These are phyloP conservation scores for Fraxinus latifolia DNA, from an alignment of 305 asterid genomes.

Conservation along the genomic window DNA sequence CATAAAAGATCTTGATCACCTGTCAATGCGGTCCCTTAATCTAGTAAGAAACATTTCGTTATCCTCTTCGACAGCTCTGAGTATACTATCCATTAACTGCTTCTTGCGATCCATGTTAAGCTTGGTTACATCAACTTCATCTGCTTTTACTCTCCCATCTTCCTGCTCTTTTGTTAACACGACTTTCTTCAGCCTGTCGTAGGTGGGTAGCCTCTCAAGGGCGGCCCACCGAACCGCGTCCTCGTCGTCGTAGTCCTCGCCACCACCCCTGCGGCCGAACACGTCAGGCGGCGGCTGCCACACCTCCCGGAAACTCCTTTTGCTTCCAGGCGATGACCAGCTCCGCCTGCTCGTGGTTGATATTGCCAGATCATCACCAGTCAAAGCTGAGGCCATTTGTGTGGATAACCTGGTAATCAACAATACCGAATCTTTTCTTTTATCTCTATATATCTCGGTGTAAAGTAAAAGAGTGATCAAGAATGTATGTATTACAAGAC, in stretches of 20 bases:
- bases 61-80: constrained; percentile 28
- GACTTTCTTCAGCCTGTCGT: constrained; percentile 23
- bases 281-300: constrained; percentile 31
- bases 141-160: constrained; percentile 26
- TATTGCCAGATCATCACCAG: constrained; percentile 26
- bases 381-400: constrained; percentile 25
- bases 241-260: constrained; percentile 26
- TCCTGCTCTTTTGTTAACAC: constrained; percentile 29
- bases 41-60: constrained; percentile 32
- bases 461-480: not conserved
- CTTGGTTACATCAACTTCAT: constrained; percentile 24
- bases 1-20: constrained; percentile 16
- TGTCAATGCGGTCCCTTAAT: constrained; percentile 19
- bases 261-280: constrained; percentile 14
- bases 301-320: constrained; percentile 20
- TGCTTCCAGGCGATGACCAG: constrained; percentile 1
- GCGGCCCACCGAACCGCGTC: constrained; percentile 46
- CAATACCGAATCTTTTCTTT: not conserved
- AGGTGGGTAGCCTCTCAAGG: constrained; percentile 43
- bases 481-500: not conserved
- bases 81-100: constrained; percentile 18
- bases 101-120: constrained; percentile 25
- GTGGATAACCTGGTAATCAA: not conserved
- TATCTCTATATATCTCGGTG: not conserved
- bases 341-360: constrained; percentile 21